A percentile compares a stretch with the other conserved stretches of the same genome.
Conservation (phyloP, 2,329 filamentous ascomycete genomes). For the Verticillium klebahnii region DNA sequence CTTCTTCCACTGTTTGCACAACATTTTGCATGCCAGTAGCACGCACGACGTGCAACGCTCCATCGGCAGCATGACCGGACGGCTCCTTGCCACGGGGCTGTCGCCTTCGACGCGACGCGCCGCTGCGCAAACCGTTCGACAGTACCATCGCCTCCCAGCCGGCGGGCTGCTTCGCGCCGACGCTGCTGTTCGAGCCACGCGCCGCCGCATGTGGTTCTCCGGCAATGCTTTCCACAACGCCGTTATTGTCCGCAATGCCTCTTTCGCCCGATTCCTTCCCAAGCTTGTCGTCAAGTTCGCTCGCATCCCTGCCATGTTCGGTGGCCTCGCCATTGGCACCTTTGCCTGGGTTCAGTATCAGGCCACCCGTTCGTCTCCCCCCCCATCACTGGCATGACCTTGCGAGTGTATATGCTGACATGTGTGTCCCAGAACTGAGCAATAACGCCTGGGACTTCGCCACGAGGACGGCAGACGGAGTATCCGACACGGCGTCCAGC, state of each 20-base stretch:
- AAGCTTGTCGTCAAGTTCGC: constrained; percentile 87
- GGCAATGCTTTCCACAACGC: constrained; percentile 83
- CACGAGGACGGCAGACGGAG: constrained; percentile 66
- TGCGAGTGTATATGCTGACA: background rate
- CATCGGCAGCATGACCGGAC: constrained; percentile 58
- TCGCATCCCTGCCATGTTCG: constrained; percentile 85
- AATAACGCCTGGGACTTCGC: constrained; percentile 75
- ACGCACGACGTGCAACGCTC: background rate
- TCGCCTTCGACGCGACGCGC: constrained; percentile 61
- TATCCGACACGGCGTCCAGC: constrained; percentile 62
- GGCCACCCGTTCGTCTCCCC: constrained; percentile 66
- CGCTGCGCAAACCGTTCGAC: constrained; percentile 50
- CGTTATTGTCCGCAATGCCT: constrained; percentile 58
- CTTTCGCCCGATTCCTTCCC: constrained; percentile 66
- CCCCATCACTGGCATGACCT: background rate
- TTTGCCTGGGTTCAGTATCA: constrained; percentile 95
- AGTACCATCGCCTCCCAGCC: constrained; percentile 62
- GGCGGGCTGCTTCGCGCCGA: constrained; percentile 66
- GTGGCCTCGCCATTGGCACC: constrained; percentile 79
- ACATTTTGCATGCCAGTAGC: background rate
- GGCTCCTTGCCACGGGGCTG: constrained; percentile 71
- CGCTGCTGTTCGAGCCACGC: constrained; percentile 54
- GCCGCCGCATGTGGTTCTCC: constrained; percentile 68
- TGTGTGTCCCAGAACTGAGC: constrained; percentile 55
- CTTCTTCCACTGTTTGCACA: background rate